phyloP scores from a whole-genome alignment of 331 rosid species.

The Stylosanthes scabra region DNA sequence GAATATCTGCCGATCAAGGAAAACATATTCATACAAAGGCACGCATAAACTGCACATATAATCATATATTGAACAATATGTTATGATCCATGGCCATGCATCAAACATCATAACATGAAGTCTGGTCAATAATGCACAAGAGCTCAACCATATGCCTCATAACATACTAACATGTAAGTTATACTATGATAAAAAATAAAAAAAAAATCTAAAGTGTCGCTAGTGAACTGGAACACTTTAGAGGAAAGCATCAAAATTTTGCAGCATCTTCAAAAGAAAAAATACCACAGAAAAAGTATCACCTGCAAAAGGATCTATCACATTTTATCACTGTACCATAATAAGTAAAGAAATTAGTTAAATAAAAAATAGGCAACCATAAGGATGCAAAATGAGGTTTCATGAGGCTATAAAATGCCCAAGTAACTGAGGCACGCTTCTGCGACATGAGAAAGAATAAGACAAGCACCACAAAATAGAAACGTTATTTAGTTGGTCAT shows the following conservation, averaged over 20 bases:
- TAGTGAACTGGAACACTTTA: not conserved
- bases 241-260: constrained; percentile 7
- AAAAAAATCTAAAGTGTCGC: not conserved
- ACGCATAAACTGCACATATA: constrained; percentile 8
- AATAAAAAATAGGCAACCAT: constrained; percentile 25
- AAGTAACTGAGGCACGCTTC: constrained; percentile 2
- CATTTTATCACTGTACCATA: constrained; percentile 7
- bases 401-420: constrained; percentile 14
- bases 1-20: constrained; percentile 9
- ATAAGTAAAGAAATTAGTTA: constrained; percentile 1
- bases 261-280: constrained; percentile 22
- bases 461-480: constrained; percentile 7
- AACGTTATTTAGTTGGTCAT: constrained; percentile 12
- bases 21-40: constrained; percentile 24
- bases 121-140: constrained; percentile 19
- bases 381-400: constrained; percentile 11
- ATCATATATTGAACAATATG: not conserved
- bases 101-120: not conserved
- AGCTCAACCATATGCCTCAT: constrained; percentile 2
- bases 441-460: constrained; percentile 11
- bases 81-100: not conserved
- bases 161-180: not conserved
- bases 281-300: not conserved
- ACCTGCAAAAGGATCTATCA: not conserved
- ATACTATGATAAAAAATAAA: not conserved